phyloP scores from a whole-genome alignment of 148 eudicot species.

The Vaccinium myrtillus region DNA sequence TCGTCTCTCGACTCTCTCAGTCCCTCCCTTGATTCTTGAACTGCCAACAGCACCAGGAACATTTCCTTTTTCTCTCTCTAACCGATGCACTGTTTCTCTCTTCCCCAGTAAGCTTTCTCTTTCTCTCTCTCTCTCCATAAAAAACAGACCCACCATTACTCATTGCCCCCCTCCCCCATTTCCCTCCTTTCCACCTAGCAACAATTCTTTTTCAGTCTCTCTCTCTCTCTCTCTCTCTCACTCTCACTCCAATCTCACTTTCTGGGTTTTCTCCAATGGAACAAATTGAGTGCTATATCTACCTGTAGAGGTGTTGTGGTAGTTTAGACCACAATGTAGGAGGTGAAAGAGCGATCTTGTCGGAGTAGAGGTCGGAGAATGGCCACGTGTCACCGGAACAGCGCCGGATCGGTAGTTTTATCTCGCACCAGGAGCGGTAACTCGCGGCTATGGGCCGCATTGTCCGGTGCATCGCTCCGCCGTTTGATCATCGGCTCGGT shows the following conservation, averaged over 20 bases:
- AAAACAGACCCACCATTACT: neutral
- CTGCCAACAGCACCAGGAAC: neutral
- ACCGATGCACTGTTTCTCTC: neutral
- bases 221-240: no score
- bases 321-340: neutral
- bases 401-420: neutral
- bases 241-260: neutral
- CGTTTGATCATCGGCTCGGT: conserved; percentile 14
- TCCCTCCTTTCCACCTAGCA: neutral
- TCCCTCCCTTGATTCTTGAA: neutral
- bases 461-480: conserved; percentile 22
- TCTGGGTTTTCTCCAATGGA: neutral
- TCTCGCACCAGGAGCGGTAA: conserved; percentile 4
- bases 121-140: neutral
- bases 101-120: neutral
- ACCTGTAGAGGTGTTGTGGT: neutral
- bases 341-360: neutral
- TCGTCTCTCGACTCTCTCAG: neutral
- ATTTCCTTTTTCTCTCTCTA: neutral
- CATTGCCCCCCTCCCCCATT: neutral
- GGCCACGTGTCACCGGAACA: conserved; percentile 6
- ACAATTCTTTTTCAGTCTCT: no score
- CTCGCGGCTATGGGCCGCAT: conserved; percentile 13
- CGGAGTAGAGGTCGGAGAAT: neutral
- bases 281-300: neutral